phyloP scores from a whole-genome alignment of 176 grass and related monocot genomes.

The Puya raimondii region DNA sequence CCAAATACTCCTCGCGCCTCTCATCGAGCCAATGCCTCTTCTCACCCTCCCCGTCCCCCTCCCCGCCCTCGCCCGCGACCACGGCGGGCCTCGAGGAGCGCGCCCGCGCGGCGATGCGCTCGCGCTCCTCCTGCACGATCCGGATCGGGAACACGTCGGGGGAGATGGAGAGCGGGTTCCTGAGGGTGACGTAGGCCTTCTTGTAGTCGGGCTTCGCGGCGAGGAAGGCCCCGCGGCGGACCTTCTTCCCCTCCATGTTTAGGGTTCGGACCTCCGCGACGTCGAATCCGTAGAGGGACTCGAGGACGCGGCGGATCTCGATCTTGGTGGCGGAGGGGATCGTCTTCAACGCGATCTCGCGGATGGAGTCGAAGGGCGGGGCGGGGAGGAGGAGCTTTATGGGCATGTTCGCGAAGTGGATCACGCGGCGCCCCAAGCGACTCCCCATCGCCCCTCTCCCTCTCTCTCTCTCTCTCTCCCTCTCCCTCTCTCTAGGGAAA shows the following conservation, averaged over 20 bases:
- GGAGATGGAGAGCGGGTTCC: conserved; percentile 56
- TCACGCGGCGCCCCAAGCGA: conserved; percentile 79
- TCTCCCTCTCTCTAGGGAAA: too few relatives aligned
- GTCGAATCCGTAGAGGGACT: conserved; percentile 83
- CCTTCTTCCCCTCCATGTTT: conserved; percentile 93
- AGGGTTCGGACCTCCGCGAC: conserved; percentile 82
- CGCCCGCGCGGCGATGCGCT: conserved; percentile 27
- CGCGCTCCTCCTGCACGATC: conserved; percentile 40
- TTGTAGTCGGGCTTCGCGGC: conserved; percentile 88
- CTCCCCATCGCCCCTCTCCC: conserved; percentile 41
- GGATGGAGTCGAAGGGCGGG: conserved; percentile 67
- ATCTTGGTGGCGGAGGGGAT: conserved; percentile 94
- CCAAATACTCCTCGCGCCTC: conserved; percentile 26
- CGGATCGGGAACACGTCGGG: conserved; percentile 79
- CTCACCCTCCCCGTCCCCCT: conserved; percentile 42
- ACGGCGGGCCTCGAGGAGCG: conserved; percentile 33
- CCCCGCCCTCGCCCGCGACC: conserved; percentile 40
- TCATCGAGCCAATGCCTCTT: conserved; percentile 82
- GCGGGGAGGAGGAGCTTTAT: conserved; percentile 79
- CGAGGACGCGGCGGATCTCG: conserved; percentile 84
- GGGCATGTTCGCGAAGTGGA: conserved; percentile 86
- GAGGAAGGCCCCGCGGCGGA: conserved; percentile 40
- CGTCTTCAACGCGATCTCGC: conserved; percentile 81
- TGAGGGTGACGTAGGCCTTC: conserved; percentile 93
- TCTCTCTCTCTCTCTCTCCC: neutral